Evolutionary conservation across 345 rosid genomes (phyloP), one percentile per base, ranked within the genome.

Genomic region (Bruguiera sexangula): DNA sequence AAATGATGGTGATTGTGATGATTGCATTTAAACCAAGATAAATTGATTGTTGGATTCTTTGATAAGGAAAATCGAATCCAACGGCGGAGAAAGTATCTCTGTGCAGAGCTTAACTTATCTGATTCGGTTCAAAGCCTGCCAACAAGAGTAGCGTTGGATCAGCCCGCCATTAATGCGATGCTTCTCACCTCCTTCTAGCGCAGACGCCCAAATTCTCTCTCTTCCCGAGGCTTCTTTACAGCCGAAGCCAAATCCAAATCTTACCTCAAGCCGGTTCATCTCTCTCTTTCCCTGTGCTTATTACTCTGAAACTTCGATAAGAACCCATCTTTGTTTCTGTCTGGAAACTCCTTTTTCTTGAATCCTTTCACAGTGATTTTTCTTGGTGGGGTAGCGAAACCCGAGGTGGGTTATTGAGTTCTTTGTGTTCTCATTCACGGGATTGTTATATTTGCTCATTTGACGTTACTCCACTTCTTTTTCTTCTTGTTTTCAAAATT

Each of bases 151-250:
- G 4, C 70, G 55, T 48, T 76, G 86, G 79, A 39, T 79, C 82
- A 73, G 58, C 77, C 71, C 82, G 80, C 80, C 84, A 70, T 76
- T 78, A 74, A 72, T 78, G 62, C 79, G n/a, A n/a, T 59, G 27
- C 73, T 7, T 3, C 48, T 18, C 43, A 13, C 69, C 19, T 57
- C 26, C 68, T 80, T 80, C 78, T 80, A 65, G 71, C 78, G 72
- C 67, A 71, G 68, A 79, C 22, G 6, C 64, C 16, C 75, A 19
- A 2, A 19, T 32, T 20, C 48, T 31, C 75, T 22, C 58, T 31
- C 32, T n/a, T 30, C 68, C 29, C 32, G 19, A 4, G 46, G 15
- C 26, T 22, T 16, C 4, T 54, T 56, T 32, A 9, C 39, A 27
- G 29, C 16, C 19, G 60, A 63, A 60, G 8, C 67, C 50, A 43